Conservation (phyloP, 139 green algal species). For the Zygnema cylindricum region DNA sequence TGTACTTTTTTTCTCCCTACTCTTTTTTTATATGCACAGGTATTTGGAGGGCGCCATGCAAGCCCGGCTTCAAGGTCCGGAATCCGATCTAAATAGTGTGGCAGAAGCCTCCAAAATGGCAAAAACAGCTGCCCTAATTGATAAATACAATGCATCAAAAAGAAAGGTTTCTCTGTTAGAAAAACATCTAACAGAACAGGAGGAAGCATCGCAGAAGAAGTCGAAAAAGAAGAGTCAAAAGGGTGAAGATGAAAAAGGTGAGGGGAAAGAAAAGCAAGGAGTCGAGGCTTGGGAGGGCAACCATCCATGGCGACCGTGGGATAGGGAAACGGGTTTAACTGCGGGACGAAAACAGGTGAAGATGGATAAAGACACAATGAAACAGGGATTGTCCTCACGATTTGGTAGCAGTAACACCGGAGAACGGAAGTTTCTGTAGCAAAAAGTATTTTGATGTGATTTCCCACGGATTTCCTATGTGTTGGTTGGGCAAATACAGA, state of each 20-base stretch:
- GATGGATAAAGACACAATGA: slow-evolving; percentile 18
- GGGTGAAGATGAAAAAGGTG: not conserved
- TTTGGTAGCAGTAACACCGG: slow-evolving; percentile 7
- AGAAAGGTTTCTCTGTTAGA: slow-evolving; percentile 45
- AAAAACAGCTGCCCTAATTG: slow-evolving; percentile 36
- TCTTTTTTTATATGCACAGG: slow-evolving; percentile 35
- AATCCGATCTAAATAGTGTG: not conserved
- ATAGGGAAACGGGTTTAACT: slow-evolving; percentile 56
- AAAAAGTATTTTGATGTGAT: too few species aligned
- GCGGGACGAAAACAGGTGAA: slow-evolving; percentile 41
- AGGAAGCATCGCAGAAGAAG: slow-evolving; percentile 30
- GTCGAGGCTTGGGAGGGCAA: slow-evolving; percentile 29
- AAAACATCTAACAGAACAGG: slow-evolving; percentile 41
- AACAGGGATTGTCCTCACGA: slow-evolving; percentile 3
- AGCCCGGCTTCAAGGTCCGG: slow-evolving; percentile 22
- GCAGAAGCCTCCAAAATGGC: slow-evolving; percentile 29
- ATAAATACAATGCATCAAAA: slow-evolving; percentile 48
- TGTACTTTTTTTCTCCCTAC: too few species aligned
- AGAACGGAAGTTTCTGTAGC: slow-evolving; percentile 30
- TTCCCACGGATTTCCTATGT: too few species aligned
- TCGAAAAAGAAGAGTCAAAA: slow-evolving; percentile 37
- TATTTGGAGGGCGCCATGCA: slow-evolving; percentile 44
- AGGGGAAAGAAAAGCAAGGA: slow-evolving; percentile 5
- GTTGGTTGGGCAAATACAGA: too few species aligned
- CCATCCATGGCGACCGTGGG: slow-evolving; percentile 59